A percentile compares a stretch with the other conserved stretches of the same genome.
phyloP scores from a whole-genome alignment of 441 rosid genomes.

The Metrosideros polymorpha region DNA sequence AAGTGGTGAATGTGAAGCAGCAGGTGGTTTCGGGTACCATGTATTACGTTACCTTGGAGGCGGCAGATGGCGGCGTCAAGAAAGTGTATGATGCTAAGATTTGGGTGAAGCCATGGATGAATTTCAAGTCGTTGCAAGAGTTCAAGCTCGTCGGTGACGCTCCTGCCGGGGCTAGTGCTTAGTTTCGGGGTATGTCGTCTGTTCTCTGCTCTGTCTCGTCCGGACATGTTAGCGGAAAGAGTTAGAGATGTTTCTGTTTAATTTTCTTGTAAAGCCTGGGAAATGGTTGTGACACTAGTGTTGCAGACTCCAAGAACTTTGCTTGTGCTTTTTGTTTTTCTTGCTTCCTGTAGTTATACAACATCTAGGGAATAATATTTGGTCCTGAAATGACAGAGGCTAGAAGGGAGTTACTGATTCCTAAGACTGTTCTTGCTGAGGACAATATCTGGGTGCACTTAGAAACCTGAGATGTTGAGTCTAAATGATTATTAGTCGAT shows the following conservation, averaged over 20 bases:
- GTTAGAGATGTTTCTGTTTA: neutral
- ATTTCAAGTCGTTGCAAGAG: slow-evolving; percentile 62
- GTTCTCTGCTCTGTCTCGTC: neutral
- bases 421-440: neutral
- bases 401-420: neutral
- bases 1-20: slow-evolving; percentile 52
- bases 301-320: neutral
- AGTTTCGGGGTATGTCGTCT: neutral
- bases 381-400: neutral
- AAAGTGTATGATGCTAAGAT: slow-evolving; percentile 79
- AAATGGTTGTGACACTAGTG: neutral
- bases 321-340: neutral
- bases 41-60: slow-evolving; percentile 64
- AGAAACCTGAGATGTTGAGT: neutral
- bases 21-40: slow-evolving; percentile 67
- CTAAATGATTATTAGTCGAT: neutral
- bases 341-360: neutral
- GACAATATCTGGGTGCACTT: neutral
- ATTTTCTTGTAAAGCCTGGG: neutral
- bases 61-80: slow-evolving; percentile 38
- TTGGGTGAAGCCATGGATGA: slow-evolving; percentile 76
- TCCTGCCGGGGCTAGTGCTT: slow-evolving; percentile 6
- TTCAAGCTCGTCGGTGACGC: slow-evolving; percentile 55
- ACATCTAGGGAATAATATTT: neutral
- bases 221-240: neutral